Evolutionary conservation across 2,329 filamentous ascomycete genomes (phyloP).

Genomic region (Pseudogymnoascus sp.): DNA sequence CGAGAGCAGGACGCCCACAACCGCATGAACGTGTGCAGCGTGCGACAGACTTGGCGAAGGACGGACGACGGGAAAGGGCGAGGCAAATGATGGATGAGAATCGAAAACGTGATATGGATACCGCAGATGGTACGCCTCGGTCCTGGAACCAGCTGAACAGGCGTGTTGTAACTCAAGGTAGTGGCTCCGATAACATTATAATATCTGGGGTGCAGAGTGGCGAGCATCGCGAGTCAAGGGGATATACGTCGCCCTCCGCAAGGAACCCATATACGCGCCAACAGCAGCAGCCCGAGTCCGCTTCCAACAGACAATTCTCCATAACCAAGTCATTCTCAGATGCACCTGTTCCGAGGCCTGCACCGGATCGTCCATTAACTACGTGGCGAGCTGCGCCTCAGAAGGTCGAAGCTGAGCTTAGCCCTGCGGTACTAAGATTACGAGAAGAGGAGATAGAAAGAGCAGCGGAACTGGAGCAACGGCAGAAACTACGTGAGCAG

Average conservation of each 20-base stretch:
- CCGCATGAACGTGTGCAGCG: neutral
- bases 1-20: conserved; percentile 18
- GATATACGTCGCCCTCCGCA: neutral
- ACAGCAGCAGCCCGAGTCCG: neutral
- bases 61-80: neutral
- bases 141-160: neutral
- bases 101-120: neutral
- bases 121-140: neutral
- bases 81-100: neutral
- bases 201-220: neutral
- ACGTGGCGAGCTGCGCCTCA: neutral
- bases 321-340: neutral
- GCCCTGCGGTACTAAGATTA: neutral
- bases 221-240: neutral
- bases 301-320: neutral
- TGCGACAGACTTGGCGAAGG: neutral
- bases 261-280: neutral
- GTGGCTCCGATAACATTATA: neutral
- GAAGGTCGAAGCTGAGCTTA: neutral
- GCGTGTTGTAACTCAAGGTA: neutral
- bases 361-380: neutral
- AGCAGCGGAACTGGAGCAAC: neutral
- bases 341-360: neutral
- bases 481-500: neutral
- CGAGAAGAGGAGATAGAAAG: conserved; percentile 4